Evolutionary conservation across 2,329 filamentous ascomycete species (phyloP), one percentile per base, ranked within the genome.

Genomic region (Raffaelea ambrosiae): DNA sequence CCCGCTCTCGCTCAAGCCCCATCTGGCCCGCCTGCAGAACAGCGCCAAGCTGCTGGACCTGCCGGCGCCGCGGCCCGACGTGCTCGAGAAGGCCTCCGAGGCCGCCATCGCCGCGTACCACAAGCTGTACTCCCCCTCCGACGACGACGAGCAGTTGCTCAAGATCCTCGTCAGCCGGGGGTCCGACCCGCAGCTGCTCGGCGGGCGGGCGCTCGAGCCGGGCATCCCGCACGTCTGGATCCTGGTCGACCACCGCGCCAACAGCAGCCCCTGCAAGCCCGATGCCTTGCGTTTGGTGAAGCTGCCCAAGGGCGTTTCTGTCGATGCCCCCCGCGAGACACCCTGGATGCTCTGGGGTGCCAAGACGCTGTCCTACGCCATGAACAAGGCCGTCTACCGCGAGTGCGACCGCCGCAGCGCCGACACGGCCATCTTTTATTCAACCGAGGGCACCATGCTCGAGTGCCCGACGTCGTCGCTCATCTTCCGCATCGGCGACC

Each of bases 281-380:
- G 33, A n/a, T 13, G 9, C 43, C 14, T 22, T 45, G 43, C 43
- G 43, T 4, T 31, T 45, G 31, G 43, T 45, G 18, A 45, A 45
- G 33, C 43, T 45, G 20, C 31, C 43, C 31, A 45, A 45, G 43
- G 43, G 43, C 13, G 43, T 45, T 19, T 45, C 43, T 13, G 43
- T 19, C 19, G 43, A 45, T 21, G 43, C 43, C 3, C 11, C 43
- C 9, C 43, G 22, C 7, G 13, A 38, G 31, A 39, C 43, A 21
- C 43, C 43, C n/a, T 45, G 43, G 43, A 45, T 45, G 43, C 43
- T 45, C 43, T 45, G 43, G 43, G 43, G 43, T 9, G 43, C 43
- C 43, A 45, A 45, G 33, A 45, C 43, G 31, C 43, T 45, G n/a
- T 45, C 43, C 7, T 45, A 45, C 21, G 43, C 43, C 16, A 45